A percentile compares a stretch with the other conserved stretches of the same genome.
These are phyloP conservation scores for Teratosphaeriaceae sp. DNA, from an alignment of 2,329 filamentous ascomycete species.

Conservation along the genomic window DNA sequence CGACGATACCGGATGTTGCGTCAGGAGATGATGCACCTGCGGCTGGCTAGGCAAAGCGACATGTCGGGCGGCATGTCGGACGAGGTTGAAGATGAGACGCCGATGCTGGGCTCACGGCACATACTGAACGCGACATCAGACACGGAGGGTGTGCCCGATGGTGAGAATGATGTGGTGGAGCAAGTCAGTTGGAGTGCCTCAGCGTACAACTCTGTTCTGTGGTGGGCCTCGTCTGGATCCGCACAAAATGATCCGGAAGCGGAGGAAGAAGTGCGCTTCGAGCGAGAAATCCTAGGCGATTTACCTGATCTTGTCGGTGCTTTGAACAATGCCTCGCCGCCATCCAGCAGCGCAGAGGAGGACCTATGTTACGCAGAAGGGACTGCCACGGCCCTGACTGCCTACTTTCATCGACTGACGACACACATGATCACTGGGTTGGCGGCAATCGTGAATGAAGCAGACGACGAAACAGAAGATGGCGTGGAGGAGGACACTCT, in stretches of 20 bases:
- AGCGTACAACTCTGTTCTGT: conserved; percentile 78
- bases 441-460: conserved; percentile 53
- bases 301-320: conserved; percentile 28
- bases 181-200: conserved; percentile 61
- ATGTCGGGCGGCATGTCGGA: conserved; percentile 1
- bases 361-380: conserved; percentile 8
- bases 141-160: conserved; percentile 2
- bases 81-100: conserved; percentile 2
- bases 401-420: conserved; percentile 75
- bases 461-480: conserved; percentile 31
- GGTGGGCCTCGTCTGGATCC: conserved; percentile 74
- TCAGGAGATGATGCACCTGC: conserved; percentile 46
- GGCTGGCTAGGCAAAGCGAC: conserved; percentile 16
- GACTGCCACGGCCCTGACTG: conserved; percentile 65
- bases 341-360: conserved; percentile 5
- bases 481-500: conserved; percentile 34
- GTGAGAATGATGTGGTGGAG: conserved; percentile 41
- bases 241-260: conserved; percentile 54
- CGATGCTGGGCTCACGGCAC: background rate
- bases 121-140: background rate
- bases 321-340: conserved; percentile 7
- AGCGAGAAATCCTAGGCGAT: conserved; percentile 38
- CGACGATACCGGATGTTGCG: conserved; percentile 68
- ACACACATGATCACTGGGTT: conserved; percentile 57
- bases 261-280: conserved; percentile 48